phyloP scores from a whole-genome alignment of 306 rosid species.

The Sophora flavescens region DNA sequence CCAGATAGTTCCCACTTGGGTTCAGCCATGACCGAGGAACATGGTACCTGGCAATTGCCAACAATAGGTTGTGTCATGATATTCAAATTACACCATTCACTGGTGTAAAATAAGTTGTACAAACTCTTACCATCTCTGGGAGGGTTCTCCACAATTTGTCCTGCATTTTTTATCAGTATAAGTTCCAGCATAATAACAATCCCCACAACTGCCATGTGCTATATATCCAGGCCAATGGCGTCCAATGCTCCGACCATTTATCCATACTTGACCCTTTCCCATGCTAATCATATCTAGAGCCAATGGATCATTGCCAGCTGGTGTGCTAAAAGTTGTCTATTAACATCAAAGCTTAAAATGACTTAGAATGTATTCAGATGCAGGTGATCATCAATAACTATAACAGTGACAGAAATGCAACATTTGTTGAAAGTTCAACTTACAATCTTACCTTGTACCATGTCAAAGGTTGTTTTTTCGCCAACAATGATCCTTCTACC shows the following conservation, averaged over 20 bases:
- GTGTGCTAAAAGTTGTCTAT: constrained; percentile 78
- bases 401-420: background rate
- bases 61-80: constrained; percentile 24
- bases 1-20: constrained; percentile 69
- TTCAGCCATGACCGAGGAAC: constrained; percentile 91
- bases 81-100: constrained; percentile 25
- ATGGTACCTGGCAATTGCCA: constrained; percentile 78
- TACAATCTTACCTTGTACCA: constrained; percentile 87
- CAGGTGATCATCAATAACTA: background rate
- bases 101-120: background rate
- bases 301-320: constrained; percentile 75
- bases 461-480: constrained; percentile 75
- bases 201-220: constrained; percentile 71
- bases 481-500: constrained; percentile 71
- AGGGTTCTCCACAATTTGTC: constrained; percentile 77
- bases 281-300: constrained; percentile 94
- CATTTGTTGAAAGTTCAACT: constrained; percentile 19
- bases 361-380: constrained; percentile 18
- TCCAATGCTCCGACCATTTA: constrained; percentile 90
- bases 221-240: constrained; percentile 89
- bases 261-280: constrained; percentile 97
- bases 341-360: constrained; percentile 38
- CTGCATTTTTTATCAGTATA: constrained; percentile 72
- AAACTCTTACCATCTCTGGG: constrained; percentile 89
- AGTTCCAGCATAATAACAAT: constrained; percentile 81